Base-by-base conservation (phyloP, 768 basidiomycete genomes). In the Panaeolus papilionaceus region DNA sequence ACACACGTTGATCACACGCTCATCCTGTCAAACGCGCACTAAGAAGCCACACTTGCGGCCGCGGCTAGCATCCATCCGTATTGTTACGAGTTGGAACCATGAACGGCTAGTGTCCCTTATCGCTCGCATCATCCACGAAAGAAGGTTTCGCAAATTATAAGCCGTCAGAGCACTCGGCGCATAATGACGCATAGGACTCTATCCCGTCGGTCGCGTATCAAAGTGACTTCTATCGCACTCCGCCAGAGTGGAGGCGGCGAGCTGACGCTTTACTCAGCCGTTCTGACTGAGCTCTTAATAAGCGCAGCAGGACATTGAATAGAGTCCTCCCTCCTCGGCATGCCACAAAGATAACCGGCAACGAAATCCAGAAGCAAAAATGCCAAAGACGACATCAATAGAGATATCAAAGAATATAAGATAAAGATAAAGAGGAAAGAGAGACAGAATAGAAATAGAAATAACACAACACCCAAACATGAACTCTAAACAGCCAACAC, bases 401-500 rank as follows among this genome's bases (percentile, higher is more conserved):
- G 40, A 42, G 40, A 42, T 42, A 42, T 23, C 47, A 20, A 49
- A 49, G 23, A 3, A 45, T 14, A 45, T 23, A 14, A 14, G 16
- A 45, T 14, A 45, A n/a, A 8, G 20, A 20, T 23, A 26, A n/a
- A 26, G 26, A 18, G 42, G 67, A 67, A 66, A 71, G 63, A 45
- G 33, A 54, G 63, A 66, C 54, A 61, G 51, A 47, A 58, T 64
- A 66, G 51, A 67, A 67, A 54, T 67, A 44, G 62, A 44, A 44
- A 18, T 18, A 44, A 44, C 42, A 44, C 18, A 44, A 16, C 10
- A 10, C 14, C 39, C 14, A 40, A 40, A 40, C 9, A 40, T 40
- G 10, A 66, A 54, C 58, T 58, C 11, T 61, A 64, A 33, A 66
- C 11, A 66, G 23, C 14, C 33, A 16, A 44, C 37, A 76, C 86